Conservation (phyloP, 2,329 filamentous ascomycete genomes). For the Fusarium sp. region DNA sequence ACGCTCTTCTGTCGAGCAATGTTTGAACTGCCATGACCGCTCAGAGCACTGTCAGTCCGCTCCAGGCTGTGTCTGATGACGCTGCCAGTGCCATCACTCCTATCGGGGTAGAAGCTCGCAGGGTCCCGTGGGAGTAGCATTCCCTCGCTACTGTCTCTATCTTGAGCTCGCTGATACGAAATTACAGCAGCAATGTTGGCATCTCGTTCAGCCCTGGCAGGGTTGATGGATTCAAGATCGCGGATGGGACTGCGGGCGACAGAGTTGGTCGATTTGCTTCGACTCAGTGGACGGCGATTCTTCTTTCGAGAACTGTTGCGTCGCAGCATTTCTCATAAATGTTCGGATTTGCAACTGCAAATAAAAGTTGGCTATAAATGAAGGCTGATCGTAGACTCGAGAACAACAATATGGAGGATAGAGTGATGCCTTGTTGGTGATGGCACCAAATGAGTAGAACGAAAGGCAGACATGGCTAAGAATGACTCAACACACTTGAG, state of each 20-base stretch:
- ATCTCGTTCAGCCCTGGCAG: constrained; percentile 62
- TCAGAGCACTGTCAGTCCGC: constrained; percentile 19
- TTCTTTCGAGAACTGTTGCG: constrained; percentile 57
- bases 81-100: constrained; percentile 35
- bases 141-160: constrained; percentile 43
- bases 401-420: constrained; percentile 4
- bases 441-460: neutral
- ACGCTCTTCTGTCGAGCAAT: constrained; percentile 62
- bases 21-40: constrained; percentile 29
- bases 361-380: neutral
- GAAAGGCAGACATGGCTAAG: neutral
- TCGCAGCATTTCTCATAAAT: constrained; percentile 55
- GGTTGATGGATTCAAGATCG: constrained; percentile 58
- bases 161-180: constrained; percentile 65
- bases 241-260: constrained; percentile 51
- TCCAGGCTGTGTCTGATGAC: constrained; percentile 18
- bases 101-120: constrained; percentile 23
- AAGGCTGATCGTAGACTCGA: neutral
- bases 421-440: constrained; percentile 13
- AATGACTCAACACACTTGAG: neutral
- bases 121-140: constrained; percentile 37
- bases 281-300: constrained; percentile 54
- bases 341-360: neutral
- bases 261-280: constrained; percentile 64
- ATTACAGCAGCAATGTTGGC: constrained; percentile 69